These are phyloP conservation scores for Lenzites betulinus DNA, from an alignment of 768 basidiomycete genomes.

Conservation along the genomic window DNA sequence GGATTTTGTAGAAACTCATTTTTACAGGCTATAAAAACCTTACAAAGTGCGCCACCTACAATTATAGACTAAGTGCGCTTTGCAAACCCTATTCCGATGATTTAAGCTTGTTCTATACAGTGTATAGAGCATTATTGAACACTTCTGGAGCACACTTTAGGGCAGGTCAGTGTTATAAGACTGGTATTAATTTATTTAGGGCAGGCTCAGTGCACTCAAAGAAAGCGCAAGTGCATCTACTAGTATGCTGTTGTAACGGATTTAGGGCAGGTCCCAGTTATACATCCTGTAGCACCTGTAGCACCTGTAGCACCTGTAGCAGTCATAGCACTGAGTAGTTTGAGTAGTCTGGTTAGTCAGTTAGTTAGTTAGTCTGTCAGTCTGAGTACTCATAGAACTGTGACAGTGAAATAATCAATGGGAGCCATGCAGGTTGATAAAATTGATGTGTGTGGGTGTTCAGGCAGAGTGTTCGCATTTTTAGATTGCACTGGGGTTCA, in stretches of 20 bases:
- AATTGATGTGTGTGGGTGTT: too few species aligned
- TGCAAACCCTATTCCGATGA: too few species aligned
- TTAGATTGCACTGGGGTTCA: not conserved
- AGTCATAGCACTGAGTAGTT: too few species aligned
- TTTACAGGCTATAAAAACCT: too few species aligned
- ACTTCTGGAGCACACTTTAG: not conserved
- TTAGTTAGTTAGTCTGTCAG: too few species aligned
- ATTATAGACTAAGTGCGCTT: too few species aligned
- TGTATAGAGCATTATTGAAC: too few species aligned
- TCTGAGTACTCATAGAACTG: not conserved
- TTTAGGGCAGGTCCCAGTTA: not conserved
- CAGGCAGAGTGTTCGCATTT: not conserved
- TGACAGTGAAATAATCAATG: not conserved
- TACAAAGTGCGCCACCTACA: too few species aligned
- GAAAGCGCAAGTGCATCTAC: not conserved
- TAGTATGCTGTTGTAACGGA: not conserved
- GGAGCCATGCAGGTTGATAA: too few species aligned
- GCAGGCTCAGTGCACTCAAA: not conserved
- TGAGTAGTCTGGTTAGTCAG: too few species aligned
- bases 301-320: conserved; percentile 11
- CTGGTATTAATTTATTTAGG: not conserved
- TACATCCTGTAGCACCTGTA: conserved; percentile 11
- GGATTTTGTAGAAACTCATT: too few species aligned
- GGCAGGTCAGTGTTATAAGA: not conserved
- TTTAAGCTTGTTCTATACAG: too few species aligned